Conservation (phyloP, 2,329 filamentous ascomycete genomes). For the Rugonectria rugulosa region DNA sequence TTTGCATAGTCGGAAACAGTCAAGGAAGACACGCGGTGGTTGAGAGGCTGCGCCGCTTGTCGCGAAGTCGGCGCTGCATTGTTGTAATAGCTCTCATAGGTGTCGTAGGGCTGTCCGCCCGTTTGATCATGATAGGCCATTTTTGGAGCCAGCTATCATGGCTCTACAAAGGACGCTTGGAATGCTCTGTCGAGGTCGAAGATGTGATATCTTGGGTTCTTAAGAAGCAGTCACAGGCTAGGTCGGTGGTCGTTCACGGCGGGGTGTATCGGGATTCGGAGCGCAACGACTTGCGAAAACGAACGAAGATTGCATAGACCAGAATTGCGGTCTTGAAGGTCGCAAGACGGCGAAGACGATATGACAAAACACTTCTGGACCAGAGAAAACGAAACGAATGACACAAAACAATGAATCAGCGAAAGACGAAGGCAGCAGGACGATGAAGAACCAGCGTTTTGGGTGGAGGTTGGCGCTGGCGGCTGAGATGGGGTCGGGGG, state of each 20-base stretch:
- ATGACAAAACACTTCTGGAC: no score
- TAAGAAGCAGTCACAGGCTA: background rate
- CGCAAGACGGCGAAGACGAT: background rate
- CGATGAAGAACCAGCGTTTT: background rate
- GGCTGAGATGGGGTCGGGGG: background rate
- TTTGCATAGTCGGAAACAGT: slow-evolving; percentile 46
- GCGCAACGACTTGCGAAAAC: background rate
- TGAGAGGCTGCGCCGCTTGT: slow-evolving; percentile 28
- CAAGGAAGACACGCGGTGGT: slow-evolving; percentile 45
- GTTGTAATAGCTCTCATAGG: slow-evolving; percentile 29
- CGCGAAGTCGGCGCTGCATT: background rate
- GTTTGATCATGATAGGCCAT: slow-evolving; percentile 44
- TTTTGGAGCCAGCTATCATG: slow-evolving; percentile 32
- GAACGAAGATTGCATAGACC: background rate
- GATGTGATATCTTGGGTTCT: background rate
- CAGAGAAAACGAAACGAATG: background rate
- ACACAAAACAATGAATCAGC: background rate
- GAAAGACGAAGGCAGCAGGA: background rate
- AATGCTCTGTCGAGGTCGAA: background rate
- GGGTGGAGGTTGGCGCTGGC: background rate
- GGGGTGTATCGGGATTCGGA: background rate
- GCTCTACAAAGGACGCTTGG: slow-evolving; percentile 4
- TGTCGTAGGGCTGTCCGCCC: slow-evolving; percentile 39
- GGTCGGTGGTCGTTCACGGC: slow-evolving; percentile 1
- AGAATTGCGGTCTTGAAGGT: background rate